Percentiles rank a stretch among this genome's conserved stretches.
Conservation (phyloP, 2,329 filamentous ascomycete species). For the Calonectria pauciramosa region DNA sequence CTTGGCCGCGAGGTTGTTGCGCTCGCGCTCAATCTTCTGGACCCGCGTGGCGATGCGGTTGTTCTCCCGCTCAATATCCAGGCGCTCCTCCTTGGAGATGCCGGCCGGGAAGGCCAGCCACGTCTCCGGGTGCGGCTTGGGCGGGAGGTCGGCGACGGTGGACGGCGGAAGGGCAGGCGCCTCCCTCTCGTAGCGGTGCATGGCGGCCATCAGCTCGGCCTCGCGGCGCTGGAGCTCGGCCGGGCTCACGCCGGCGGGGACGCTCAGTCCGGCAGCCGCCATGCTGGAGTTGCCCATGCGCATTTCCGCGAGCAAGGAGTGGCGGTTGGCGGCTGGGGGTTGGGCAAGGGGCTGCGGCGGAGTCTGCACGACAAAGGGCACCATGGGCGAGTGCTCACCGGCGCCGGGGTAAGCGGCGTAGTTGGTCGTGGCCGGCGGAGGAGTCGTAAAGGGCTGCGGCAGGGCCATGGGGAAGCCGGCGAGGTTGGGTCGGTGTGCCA, state of each 20-base stretch:
- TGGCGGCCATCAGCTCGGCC: constrained; percentile 31
- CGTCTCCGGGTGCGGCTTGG: constrained; percentile 42
- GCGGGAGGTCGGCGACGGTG: constrained; percentile 41
- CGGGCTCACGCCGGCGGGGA: constrained; percentile 32
- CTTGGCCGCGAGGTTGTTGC: constrained; percentile 57
- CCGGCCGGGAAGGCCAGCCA: constrained; percentile 36
- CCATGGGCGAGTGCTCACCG: not conserved
- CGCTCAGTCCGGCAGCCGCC: constrained; percentile 33
- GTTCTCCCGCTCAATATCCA: constrained; percentile 36
- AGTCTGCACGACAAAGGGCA: not conserved
- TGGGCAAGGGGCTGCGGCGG: not conserved
- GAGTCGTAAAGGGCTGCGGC: not conserved
- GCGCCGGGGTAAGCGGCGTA: not conserved
- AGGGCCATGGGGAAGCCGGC: not conserved
- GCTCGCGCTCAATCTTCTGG: constrained; percentile 45
- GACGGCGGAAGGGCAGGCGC: constrained; percentile 48
- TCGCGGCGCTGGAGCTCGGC: constrained; percentile 39
- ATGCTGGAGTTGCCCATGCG: constrained; percentile 1
- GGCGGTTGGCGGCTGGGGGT: not conserved
- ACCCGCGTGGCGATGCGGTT: constrained; percentile 45
- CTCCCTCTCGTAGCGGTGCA: constrained; percentile 36
- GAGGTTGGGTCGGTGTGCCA: not conserved
- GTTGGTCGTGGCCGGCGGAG: not conserved
- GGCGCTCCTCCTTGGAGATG: constrained; percentile 25
- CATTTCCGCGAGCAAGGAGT: not conserved